Base-by-base conservation (phyloP, 2,329 filamentous ascomycete species). In the Colletotrichum sp. region DNA sequence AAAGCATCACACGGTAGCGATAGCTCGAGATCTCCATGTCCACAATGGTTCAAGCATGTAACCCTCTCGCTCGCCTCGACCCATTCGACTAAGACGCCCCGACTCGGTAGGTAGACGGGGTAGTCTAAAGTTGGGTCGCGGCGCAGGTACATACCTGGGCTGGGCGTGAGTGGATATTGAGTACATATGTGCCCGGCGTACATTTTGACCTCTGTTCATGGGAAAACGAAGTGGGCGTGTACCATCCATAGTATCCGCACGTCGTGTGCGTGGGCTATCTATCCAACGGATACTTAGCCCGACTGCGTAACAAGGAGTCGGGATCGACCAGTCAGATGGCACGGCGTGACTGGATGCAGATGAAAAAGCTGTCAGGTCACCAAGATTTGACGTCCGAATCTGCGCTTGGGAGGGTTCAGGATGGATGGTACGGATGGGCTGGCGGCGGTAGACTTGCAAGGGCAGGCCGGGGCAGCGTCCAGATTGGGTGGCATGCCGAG, bases 401-500 rank as follows among this genome's bases (percentile, higher is more conserved):
- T 63, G 66, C 55, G 61, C 44, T 16, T 44, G 34, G 66, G 36
- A 22, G 39, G 22, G 62, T 8, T 63, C 34, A 32, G 62, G 66
- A 39, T 59, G 36, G 63, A 63, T 59, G 65, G 65, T 6, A 69
- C 34, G 44, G 62, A 72, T 57, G 59, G 36, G 68, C 69, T 59
- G 65, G 65, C 44, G 44, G 65, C 27, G 65, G 65, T 61, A 59
- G 57, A 72, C 55, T 77, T 66, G 68, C 75, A 74, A 70, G 75
- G 72, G 64, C 61, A 66, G 55, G n/a, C 67, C 76, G 71, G 77
- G 44, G 75, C 57, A 69, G 68, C 69, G 59, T 72, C 77, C 77
- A 66, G 39, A 77, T 77, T 72, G 32, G 72, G 77, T 67, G 44
- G 65, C 64, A 70, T 69, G 66, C 77, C 77, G 77, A 76, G 69